Conservation (phyloP, 345 rosid species). For the Lepidium sativum region DNA sequence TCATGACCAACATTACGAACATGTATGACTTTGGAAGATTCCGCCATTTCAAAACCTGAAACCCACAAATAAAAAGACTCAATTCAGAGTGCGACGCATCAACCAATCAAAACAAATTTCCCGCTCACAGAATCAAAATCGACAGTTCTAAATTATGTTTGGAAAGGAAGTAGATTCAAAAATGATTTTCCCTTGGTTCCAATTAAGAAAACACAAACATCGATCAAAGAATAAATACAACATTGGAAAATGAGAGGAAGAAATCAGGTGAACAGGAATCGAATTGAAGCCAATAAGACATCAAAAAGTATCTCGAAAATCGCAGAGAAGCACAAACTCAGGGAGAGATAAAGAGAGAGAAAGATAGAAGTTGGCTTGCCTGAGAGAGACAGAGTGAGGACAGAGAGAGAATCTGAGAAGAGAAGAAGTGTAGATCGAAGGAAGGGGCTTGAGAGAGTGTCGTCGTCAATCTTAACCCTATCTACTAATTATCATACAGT, state of each 20-base stretch:
- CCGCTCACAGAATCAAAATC: not conserved
- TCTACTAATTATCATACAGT: slow-evolving; percentile 9
- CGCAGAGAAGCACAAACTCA: not conserved
- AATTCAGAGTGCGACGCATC: not conserved
- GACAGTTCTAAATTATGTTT: not conserved
- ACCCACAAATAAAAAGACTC: not conserved
- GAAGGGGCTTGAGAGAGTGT: not conserved
- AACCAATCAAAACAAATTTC: not conserved
- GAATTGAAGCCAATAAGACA: not conserved
- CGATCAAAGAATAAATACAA: not conserved
- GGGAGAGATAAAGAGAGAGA: not conserved
- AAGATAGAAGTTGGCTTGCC: slow-evolving; percentile 20
- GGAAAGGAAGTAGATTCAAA: not conserved
- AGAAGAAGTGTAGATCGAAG: slow-evolving; percentile 15
- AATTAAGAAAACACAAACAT: not conserved
- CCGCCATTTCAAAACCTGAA: slow-evolving; percentile 48
- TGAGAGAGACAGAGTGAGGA: slow-evolving; percentile 4
- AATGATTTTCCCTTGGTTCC: not conserved
- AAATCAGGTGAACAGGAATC: not conserved
- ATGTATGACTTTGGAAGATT: slow-evolving; percentile 93
- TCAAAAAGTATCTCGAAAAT: not conserved
- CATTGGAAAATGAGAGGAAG: not conserved
- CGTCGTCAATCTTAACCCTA: slow-evolving; percentile 25
- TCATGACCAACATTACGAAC: slow-evolving; percentile 97
- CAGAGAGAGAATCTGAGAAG: not conserved